Percentiles rank a stretch among this genome's conserved stretches.
Conservation (phyloP, 345 rosid species). For the Aurinia saxatilis region DNA sequence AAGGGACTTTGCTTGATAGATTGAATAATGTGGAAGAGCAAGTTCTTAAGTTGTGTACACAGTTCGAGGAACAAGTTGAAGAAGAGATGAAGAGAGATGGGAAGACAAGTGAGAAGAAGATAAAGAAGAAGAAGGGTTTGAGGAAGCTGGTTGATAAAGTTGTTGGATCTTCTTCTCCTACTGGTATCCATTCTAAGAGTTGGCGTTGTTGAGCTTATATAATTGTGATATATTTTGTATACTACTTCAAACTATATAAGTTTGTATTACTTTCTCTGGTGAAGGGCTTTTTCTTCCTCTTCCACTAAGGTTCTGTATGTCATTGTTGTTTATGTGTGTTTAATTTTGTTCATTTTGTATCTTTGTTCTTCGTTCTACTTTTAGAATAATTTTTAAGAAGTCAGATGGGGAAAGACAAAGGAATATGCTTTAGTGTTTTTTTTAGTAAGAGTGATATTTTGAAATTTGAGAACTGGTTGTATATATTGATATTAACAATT, state of each 20-base stretch:
- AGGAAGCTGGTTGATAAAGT: constrained; percentile 25
- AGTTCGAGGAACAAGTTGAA: constrained; percentile 20
- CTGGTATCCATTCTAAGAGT: constrained; percentile 7
- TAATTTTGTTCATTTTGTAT: too few species aligned
- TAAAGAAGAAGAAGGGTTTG: constrained; percentile 23
- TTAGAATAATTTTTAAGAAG: too few species aligned
- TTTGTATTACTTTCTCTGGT: neutral
- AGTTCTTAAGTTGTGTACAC: constrained; percentile 25
- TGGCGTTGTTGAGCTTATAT: constrained; percentile 20
- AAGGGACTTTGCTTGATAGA: constrained; percentile 25
- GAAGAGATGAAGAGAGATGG: constrained; percentile 12
- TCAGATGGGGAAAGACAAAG: too few species aligned
- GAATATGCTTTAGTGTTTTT: too few species aligned
- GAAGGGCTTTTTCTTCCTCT: neutral
- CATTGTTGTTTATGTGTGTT: too few species aligned
- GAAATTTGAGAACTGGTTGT: too few species aligned
- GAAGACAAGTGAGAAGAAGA: neutral
- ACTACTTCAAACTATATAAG: neutral
- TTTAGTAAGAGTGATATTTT: too few species aligned
- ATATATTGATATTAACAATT: too few species aligned
- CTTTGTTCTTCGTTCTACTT: too few species aligned
- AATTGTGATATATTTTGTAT: neutral
- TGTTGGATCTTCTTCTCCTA: constrained; percentile 33
- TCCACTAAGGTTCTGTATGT: too few species aligned
- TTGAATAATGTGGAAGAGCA: constrained; percentile 25